Conservation (phyloP, 306 rosid genomes). For the Pyrus betulifolia region DNA sequence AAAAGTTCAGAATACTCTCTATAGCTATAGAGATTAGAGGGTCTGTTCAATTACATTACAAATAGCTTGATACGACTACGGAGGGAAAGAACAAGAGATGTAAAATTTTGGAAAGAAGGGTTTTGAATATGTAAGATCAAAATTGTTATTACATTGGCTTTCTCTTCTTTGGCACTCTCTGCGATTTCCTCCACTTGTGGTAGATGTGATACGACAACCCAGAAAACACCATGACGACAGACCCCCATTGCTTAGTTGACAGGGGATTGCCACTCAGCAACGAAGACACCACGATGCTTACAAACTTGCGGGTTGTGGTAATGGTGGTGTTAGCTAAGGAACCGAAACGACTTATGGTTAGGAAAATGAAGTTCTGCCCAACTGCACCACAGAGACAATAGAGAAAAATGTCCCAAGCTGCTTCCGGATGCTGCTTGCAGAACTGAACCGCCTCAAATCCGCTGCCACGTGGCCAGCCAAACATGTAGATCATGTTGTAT, state of each 20-base stretch:
- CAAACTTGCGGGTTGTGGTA: slow-evolving; percentile 95
- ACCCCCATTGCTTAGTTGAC: slow-evolving; percentile 88
- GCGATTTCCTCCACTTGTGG: slow-evolving; percentile 87
- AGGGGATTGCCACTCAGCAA: slow-evolving; percentile 89
- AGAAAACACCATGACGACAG: slow-evolving; percentile 84
- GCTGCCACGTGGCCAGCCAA: slow-evolving; percentile 68
- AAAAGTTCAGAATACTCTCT: background rate
- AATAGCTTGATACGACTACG: slow-evolving; percentile 11
- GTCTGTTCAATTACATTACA: slow-evolving; percentile 41
- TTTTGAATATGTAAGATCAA: slow-evolving; percentile 14
- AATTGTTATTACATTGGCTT: slow-evolving; percentile 53
- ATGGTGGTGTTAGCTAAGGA: slow-evolving; percentile 93
- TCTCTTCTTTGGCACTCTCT: slow-evolving; percentile 76
- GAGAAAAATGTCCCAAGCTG: slow-evolving; percentile 82
- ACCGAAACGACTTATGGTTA: slow-evolving; percentile 89
- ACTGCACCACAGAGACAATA: slow-evolving; percentile 96
- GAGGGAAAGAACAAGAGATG: background rate
- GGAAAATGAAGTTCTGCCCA: slow-evolving; percentile 94
- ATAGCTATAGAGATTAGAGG: no score
- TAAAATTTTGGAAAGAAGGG: background rate
- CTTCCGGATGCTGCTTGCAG: slow-evolving; percentile 82
- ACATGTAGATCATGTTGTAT: slow-evolving; percentile 85
- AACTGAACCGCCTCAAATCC: slow-evolving; percentile 80
- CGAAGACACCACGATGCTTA: slow-evolving; percentile 90
- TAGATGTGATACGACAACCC: slow-evolving; percentile 89